Evolutionary conservation across 1,139 yeast genomes (phyloP).

Genomic region (Magnusiomyces starmeri): DNA sequence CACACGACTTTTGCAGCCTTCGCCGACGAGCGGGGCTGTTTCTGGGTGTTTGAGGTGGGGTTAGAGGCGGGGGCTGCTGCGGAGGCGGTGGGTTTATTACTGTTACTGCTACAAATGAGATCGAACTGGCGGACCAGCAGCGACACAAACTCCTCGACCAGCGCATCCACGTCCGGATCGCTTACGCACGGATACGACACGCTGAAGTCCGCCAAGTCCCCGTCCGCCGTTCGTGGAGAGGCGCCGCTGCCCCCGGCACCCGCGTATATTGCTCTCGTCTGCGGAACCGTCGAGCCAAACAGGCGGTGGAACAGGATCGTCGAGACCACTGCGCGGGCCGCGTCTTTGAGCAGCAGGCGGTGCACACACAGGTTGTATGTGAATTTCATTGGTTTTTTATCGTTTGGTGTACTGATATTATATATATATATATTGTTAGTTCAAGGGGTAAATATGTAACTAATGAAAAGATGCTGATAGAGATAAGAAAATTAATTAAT

Average conservation of each 20-base stretch:
- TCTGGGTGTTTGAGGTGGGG: background rate
- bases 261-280: constrained; percentile 36
- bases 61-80: no score
- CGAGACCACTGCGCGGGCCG: constrained; percentile 44
- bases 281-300: constrained; percentile 59
- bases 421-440: no score
- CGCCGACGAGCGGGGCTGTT: background rate
- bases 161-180: constrained; percentile 2
- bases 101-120: no score
- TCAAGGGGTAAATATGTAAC: no score
- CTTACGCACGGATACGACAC: background rate
- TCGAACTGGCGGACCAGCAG: background rate
- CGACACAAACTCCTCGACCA: background rate
- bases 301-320: constrained; percentile 62
- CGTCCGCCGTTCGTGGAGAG: background rate
- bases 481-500: no score
- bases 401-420: no score
- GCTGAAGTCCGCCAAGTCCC: background rate
- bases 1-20: background rate
- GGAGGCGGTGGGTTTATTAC: no score
- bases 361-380: constrained; percentile 34
- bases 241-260: background rate
- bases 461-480: no score
- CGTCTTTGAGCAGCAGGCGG: constrained; percentile 33
- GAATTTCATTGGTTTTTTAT: background rate